Conservation (phyloP, 805 yeast genomes). For the Kodamaea fukazawae region DNA sequence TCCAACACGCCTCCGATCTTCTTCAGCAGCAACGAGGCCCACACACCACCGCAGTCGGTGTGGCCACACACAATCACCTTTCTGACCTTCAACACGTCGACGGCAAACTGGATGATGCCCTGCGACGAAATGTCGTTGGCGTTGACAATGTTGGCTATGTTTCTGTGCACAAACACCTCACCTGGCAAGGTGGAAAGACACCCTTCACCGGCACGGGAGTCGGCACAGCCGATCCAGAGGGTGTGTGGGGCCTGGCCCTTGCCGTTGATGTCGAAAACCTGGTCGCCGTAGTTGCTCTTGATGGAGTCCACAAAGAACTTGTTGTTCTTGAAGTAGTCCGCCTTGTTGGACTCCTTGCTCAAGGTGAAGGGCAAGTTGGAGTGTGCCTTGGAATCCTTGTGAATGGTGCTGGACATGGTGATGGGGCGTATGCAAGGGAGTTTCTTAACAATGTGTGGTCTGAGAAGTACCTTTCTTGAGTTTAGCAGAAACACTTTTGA, state of each 20-base stretch:
- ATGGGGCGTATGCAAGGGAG: neutral
- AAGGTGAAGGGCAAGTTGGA: constrained; percentile 45
- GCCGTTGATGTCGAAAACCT: constrained; percentile 61
- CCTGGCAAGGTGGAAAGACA: constrained; percentile 82
- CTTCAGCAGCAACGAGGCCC: constrained; percentile 69
- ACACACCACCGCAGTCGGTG: constrained; percentile 91
- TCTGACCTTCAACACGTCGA: constrained; percentile 76
- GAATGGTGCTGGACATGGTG: constrained; percentile 3
- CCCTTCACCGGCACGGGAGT: constrained; percentile 82
- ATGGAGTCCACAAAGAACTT: constrained; percentile 45
- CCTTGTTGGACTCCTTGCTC: constrained; percentile 45
- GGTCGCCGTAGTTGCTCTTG: constrained; percentile 48
- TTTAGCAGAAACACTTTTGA: constrained; percentile 3
- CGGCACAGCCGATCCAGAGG: constrained; percentile 92
- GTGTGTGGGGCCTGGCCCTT: constrained; percentile 92
- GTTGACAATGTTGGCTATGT: constrained; percentile 77
- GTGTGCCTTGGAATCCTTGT: constrained; percentile 2
- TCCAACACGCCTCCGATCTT: constrained; percentile 68
- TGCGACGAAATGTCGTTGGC: constrained; percentile 69
- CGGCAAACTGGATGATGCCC: constrained; percentile 84
- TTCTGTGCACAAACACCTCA: constrained; percentile 84
- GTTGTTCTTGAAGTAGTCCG: constrained; percentile 50
- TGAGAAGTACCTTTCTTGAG: constrained; percentile 2
- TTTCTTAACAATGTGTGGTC: neutral
- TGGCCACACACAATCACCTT: constrained; percentile 90